These are phyloP conservation scores for Debaryomycetaceae sp. DNA, from an alignment of 1,139 yeast species.

Conservation along the genomic window DNA sequence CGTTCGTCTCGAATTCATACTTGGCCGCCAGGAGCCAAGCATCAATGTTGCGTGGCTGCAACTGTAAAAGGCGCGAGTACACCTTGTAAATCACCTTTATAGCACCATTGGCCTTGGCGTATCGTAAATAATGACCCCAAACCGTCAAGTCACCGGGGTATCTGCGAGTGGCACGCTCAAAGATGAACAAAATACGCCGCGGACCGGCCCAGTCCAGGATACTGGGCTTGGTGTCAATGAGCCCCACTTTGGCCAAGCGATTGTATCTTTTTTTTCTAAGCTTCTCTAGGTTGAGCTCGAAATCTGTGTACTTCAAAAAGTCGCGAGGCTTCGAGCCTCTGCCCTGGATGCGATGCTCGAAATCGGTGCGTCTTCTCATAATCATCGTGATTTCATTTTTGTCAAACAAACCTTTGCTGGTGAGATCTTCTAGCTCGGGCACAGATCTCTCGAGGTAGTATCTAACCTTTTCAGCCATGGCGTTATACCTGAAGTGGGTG, in stretches of 20 bases:
- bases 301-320: constrained; percentile 73
- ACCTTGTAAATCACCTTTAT: constrained; percentile 77
- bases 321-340: constrained; percentile 80
- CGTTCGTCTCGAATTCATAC: constrained; percentile 85
- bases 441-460: constrained; percentile 78
- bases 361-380: constrained; percentile 92
- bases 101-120: constrained; percentile 71
- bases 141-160: constrained; percentile 74
- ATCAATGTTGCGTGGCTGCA: constrained; percentile 87
- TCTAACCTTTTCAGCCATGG: constrained; percentile 72
- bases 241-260: constrained; percentile 53
- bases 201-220: constrained; percentile 86
- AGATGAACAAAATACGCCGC: constrained; percentile 77
- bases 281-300: constrained; percentile 76
- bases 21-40: constrained; percentile 96
- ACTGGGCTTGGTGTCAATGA: constrained; percentile 50
- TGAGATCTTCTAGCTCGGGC: constrained; percentile 89
- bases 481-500: too few species aligned
- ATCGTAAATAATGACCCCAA: constrained; percentile 76
- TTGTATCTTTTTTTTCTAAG: constrained; percentile 68
- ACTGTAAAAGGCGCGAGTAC: constrained; percentile 71
- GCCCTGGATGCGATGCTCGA: constrained; percentile 85
- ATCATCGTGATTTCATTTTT: constrained; percentile 78
- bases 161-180: constrained; percentile 75
- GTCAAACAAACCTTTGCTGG: constrained; percentile 73